These are phyloP conservation scores for Mycena pura DNA, from an alignment of 768 basidiomycete genomes.

Conservation along the genomic window DNA sequence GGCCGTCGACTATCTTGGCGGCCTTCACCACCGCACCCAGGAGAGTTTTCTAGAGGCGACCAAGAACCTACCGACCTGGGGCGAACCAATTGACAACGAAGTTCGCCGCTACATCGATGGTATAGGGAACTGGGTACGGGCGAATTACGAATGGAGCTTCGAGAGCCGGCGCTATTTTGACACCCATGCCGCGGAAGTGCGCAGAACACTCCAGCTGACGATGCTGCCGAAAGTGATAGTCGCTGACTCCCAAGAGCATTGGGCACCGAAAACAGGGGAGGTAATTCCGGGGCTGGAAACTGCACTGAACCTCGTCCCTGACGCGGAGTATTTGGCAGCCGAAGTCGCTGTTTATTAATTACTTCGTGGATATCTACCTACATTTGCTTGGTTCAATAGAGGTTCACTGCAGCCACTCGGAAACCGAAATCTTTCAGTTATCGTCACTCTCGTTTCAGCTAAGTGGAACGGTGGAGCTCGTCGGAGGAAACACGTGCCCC, in stretches of 20 bases:
- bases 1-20: background rate
- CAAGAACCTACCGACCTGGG: background rate
- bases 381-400: no score
- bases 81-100: background rate
- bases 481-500: no score
- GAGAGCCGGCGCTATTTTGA: constrained; percentile 1
- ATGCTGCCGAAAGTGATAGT: background rate
- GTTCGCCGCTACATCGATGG: background rate
- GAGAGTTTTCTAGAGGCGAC: background rate
- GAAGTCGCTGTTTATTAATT: no score
- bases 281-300: background rate
- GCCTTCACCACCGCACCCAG: background rate
- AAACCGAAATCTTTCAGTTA: no score
- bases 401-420: no score
- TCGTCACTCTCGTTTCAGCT: no score
- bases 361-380: no score
- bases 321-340: no score
- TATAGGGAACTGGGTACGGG: constrained; percentile 1
- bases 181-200: background rate
- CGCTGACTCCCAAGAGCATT: background rate
- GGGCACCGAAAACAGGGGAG: background rate
- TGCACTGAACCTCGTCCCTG: background rate
- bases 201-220: background rate
- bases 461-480: no score
- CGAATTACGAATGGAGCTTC: background rate